Base-by-base conservation (phyloP, 495 filamentous ascomycete species). In the Tuber calosporum region DNA sequence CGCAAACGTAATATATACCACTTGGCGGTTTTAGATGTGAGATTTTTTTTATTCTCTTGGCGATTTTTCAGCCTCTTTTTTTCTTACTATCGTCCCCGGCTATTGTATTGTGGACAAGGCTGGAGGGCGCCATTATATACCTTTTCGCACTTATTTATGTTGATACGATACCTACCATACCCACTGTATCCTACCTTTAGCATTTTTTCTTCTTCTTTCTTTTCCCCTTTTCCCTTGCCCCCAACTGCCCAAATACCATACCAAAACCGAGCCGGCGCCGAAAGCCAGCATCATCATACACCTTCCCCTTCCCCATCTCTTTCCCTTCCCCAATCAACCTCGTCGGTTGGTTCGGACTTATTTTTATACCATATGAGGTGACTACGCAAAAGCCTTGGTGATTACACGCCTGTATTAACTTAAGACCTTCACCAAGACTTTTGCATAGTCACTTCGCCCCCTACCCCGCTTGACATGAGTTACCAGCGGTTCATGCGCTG, bases 1-100 rank as follows among this genome's bases (percentile, higher is more conserved):
- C 30, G 53, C 53, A 62, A 62, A 62, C 53, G 26, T 62, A 62
- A 62, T 62, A 62, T 62, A 62, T 62, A 34, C 26, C 53, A 62
- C 53, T 58, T 62, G 53, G 53, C 53, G 53, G 53, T 62, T 62
- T 62, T 62, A 62, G 53, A 62, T 62, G 53, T 30, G 7, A 26
- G 53, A 62, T 62, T 26, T 62, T 62, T 62, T 30, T 30, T 62
- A 13, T 53, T 53, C 7, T 26, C 13, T 17, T 58, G n/a, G n/a
- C 34, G 53, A 34, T 30, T 53, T 53, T 53, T 53, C 48, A 9
- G 22, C 22, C 26, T 62, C 26, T 17, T 30, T 58, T 62, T 62
- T 34, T 62, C 53, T 30, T 34, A 2, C 17, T 8, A 53, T 13
- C 13, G 22, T 3, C 48, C 26, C 22, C 45, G n/a, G n/a, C n/a